Evolutionary conservation across 169 alveolate genomes (phyloP), one percentile per base, ranked within the genome.

Genomic region (Plasmodium gonderi): DNA sequence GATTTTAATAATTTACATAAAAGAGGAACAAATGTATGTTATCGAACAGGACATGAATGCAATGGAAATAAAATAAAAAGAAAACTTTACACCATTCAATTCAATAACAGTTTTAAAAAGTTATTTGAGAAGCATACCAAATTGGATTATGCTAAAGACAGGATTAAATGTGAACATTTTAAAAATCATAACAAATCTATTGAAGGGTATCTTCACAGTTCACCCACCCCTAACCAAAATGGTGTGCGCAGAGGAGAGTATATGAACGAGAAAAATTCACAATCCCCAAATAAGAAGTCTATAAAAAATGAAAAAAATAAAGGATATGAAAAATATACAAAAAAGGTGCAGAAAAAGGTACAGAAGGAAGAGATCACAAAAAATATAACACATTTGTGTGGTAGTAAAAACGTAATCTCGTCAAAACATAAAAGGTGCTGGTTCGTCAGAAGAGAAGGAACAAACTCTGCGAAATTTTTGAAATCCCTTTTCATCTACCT

Each of bases 401-500:
- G 74, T 17, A 31, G 72, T 36, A 76, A 76, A 76, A 40, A 76
- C 38, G 29, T 11, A 0, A n/a, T 23, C 1, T 29, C 12, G 60
- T 44, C 60, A 47, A 76, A 12, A 76, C 23, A 5, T 11, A 76
- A 51, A 40, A 42, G 60, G n/a, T 5, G 26, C 1, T 2, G 23
- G 12, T 40, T n/a, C 23, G 17, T 44, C n/a, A 54, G 23, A 12
- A 79, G 42, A 38, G 51, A 26, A 31, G 68, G 23, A 33, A 76
- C 9, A 7, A 29, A 60, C 68, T 2, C n/a, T 23, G 33, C 36
- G 31, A 38, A 51, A 54, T n/a, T 29, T 29, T 44, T 64, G 14
- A 42, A 38, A 29, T 45, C 47, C 20, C 33, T 80, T 80, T 80
- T 80, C 23, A 81, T 81, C 38, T 45, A 75, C 45, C 29, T 54